Percentiles rank a stretch among this genome's conserved stretches.
Evolutionary conservation across 176 grass and related monocot species (phyloP).

Genomic region (Aechmea fasciata): DNA sequence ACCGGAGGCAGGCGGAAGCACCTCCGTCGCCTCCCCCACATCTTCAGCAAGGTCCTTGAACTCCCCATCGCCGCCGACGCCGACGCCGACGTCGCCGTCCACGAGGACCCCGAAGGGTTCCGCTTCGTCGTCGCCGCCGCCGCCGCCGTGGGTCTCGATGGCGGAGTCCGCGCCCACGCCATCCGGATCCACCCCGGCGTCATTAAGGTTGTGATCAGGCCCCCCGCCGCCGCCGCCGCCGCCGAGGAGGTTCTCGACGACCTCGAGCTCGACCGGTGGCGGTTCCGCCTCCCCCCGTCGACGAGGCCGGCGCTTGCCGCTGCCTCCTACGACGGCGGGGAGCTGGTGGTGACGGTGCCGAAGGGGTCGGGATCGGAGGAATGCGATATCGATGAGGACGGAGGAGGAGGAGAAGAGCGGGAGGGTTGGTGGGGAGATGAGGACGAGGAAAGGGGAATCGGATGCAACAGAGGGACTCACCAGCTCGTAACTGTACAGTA

Average conservation of each 20-base stretch:
- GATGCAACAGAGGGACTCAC: not conserved
- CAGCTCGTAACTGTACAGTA: conserved; percentile 18
- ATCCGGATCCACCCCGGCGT: conserved; percentile 53
- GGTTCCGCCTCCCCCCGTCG: conserved; percentile 49
- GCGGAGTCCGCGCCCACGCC: conserved; percentile 30
- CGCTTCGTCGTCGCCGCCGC: conserved; percentile 37
- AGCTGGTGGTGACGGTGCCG: conserved; percentile 63
- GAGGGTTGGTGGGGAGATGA: conserved; percentile 24
- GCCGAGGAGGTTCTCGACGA: conserved; percentile 8
- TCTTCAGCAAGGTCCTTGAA: conserved; percentile 87
- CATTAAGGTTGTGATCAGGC: conserved; percentile 54
- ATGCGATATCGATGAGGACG: too few relatives aligned
- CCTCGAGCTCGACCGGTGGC: conserved; percentile 64
- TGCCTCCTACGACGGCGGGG: conserved; percentile 40
- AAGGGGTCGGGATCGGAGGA: conserved; percentile 26
- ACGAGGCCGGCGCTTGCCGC: conserved; percentile 39
- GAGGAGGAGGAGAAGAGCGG: conserved; percentile 5
- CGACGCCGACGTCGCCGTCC: conserved; percentile 47
- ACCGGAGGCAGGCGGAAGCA: conserved; percentile 7
- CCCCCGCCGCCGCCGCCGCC: conserved; percentile 1
- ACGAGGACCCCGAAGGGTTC: conserved; percentile 46
- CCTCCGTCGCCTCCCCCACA: conserved; percentile 69
- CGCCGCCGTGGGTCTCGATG: not conserved
- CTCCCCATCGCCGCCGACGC: conserved; percentile 71
- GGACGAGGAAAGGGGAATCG: conserved; percentile 12